A percentile compares a stretch with the other conserved stretches of the same genome.
phyloP scores from a whole-genome alignment of 2,329 filamentous ascomycete genomes.

The Teratosphaeria viscida region DNA sequence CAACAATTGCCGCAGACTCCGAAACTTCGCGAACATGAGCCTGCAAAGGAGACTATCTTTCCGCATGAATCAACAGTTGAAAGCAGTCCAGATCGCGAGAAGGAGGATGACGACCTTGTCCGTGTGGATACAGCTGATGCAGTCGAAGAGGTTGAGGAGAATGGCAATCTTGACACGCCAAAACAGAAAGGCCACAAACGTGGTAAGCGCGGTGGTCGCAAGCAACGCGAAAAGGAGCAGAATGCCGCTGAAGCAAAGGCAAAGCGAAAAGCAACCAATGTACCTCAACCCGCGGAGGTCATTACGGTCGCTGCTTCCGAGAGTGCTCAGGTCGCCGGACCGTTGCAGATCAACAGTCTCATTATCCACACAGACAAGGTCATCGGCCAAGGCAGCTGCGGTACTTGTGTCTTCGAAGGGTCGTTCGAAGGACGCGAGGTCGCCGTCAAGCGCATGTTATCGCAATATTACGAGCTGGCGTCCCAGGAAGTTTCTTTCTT shows the following conservation, averaged over 20 bases:
- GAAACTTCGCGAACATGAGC: conserved; percentile 22
- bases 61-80: conserved; percentile 14
- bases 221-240: conserved; percentile 32
- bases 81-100: conserved; percentile 2
- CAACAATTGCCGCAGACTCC: conserved; percentile 2
- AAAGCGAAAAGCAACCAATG: conserved; percentile 30
- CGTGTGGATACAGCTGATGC: conserved; percentile 5
- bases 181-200: conserved; percentile 27
- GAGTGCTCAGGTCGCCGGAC: conserved; percentile 33
- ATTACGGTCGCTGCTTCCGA: conserved; percentile 35
- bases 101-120: conserved; percentile 8
- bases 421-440: conserved; percentile 83
- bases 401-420: conserved; percentile 93
- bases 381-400: conserved; percentile 74
- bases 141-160: conserved; percentile 2
- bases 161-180: conserved; percentile 2
- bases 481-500: conserved; percentile 86
- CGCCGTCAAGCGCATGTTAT: conserved; percentile 92
- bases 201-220: conserved; percentile 38
- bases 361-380: conserved; percentile 50
- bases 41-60: conserved; percentile 26
- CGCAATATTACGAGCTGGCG: conserved; percentile 91
- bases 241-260: conserved; percentile 27
- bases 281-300: conserved; percentile 26
- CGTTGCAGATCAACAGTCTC: conserved; percentile 50